phyloP scores from a whole-genome alignment of 805 yeast species.

The Sungouiozyma intestinalis region DNA sequence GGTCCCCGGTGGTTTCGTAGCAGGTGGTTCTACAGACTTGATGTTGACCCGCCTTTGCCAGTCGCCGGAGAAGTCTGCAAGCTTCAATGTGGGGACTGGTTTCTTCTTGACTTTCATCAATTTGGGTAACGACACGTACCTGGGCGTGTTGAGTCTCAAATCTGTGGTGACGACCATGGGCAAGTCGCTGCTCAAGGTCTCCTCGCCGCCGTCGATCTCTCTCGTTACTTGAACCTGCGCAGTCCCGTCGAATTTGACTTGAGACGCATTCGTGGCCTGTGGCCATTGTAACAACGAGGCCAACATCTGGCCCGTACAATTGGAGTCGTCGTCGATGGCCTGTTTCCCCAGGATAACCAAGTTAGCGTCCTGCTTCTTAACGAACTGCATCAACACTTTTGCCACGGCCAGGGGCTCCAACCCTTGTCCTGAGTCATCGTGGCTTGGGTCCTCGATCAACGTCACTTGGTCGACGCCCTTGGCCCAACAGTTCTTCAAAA shows the following conservation, averaged over 20 bases:
- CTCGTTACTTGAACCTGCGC: constrained; percentile 57
- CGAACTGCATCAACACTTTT: constrained; percentile 65
- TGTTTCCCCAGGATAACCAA: constrained; percentile 89
- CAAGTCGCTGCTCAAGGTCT: constrained; percentile 61
- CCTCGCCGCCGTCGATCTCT: constrained; percentile 94
- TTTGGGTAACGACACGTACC: constrained; percentile 92
- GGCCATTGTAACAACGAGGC: constrained; percentile 94
- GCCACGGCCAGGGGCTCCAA: constrained; percentile 88
- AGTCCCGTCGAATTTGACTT: constrained; percentile 54
- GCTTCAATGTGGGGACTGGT: constrained; percentile 61
- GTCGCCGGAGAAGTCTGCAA: constrained; percentile 62
- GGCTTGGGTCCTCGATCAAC: constrained; percentile 46
- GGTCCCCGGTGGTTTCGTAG: constrained; percentile 69
- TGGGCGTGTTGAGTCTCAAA: constrained; percentile 85
- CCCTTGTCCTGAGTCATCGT: constrained; percentile 24
- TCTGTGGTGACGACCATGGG: constrained; percentile 90
- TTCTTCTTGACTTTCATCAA: constrained; percentile 98
- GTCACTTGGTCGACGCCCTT: constrained; percentile 89
- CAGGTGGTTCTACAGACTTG: constrained; percentile 75
- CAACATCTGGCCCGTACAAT: constrained; percentile 93
- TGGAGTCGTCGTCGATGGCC: constrained; percentile 90
- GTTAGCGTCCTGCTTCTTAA: constrained; percentile 60
- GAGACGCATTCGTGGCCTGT: constrained; percentile 90
- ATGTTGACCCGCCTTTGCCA: constrained; percentile 53
- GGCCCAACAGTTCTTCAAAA: constrained; percentile 81